Conservation (phyloP, 257 asterid genomes). For the Solanum infundibuliforme region DNA sequence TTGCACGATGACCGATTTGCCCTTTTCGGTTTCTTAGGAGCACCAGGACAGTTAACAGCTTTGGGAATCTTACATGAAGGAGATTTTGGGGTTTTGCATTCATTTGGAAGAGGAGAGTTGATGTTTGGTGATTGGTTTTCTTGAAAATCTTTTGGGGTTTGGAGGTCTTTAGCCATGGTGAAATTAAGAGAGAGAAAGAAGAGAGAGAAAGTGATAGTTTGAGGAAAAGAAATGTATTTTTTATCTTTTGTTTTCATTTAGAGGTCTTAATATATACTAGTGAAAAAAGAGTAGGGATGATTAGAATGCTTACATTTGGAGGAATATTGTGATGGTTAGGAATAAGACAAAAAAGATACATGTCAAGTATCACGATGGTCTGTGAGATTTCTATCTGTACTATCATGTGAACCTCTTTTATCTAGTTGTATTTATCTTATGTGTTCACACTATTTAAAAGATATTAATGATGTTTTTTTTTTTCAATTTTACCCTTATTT, state of each 20-base stretch:
- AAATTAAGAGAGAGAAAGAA: background rate
- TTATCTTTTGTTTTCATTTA: background rate
- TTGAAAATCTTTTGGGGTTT: constrained; percentile 11
- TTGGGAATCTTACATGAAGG: constrained; percentile 35
- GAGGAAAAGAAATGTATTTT: background rate
- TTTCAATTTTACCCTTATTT: background rate
- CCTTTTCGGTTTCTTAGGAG: constrained; percentile 43
- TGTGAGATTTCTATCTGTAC: background rate
- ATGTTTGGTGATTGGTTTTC: constrained; percentile 1
- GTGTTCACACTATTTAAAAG: background rate
- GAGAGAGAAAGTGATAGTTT: constrained; percentile 4
- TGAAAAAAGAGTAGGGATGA: background rate
- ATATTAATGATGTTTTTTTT: background rate
- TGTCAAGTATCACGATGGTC: rapidly evolving
- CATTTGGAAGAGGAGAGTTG: constrained; percentile 5
- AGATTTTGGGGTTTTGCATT: constrained; percentile 42
- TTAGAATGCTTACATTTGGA: background rate
- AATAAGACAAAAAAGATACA: background rate
- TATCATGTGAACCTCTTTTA: background rate
- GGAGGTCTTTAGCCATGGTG: constrained; percentile 41
- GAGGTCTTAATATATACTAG: constrained; percentile 11
- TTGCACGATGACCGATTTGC: constrained; percentile 25
- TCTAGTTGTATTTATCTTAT: no score
- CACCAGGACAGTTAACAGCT: constrained; percentile 41
- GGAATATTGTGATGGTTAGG: background rate